A percentile compares a stretch with the other conserved stretches of the same genome.
These are phyloP conservation scores for Cubamyces sp. DNA, from an alignment of 768 basidiomycete genomes.

Conservation along the genomic window DNA sequence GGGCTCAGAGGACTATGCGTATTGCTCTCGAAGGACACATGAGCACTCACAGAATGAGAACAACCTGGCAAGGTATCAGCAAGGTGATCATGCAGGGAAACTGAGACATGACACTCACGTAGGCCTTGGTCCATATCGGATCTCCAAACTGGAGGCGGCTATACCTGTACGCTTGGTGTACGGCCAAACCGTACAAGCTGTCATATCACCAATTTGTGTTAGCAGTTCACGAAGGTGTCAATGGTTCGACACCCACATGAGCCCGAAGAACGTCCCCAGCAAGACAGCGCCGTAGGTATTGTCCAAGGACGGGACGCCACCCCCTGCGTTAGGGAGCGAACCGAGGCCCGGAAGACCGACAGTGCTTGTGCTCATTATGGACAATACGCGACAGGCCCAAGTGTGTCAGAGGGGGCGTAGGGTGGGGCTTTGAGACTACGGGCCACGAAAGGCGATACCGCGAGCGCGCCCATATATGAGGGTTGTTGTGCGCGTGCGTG, in stretches of 20 bases:
- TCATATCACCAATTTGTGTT: not conserved
- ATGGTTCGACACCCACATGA: not conserved
- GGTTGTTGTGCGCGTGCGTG: too few species aligned
- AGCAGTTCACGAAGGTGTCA: not conserved
- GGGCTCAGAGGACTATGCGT: not conserved
- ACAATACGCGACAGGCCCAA: too few species aligned
- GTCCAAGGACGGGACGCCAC: not conserved
- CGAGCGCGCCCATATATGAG: too few species aligned
- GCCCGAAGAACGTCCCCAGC: not conserved
- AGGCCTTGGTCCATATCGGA: not conserved
- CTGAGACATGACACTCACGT: not conserved
- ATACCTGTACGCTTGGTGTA: slow-evolving; percentile 11
- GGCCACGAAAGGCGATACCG: too few species aligned
- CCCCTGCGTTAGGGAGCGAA: not conserved
- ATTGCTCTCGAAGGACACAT: not conserved
- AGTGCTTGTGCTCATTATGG: too few species aligned
- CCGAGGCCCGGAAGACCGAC: not conserved
- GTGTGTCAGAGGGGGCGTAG: too few species aligned
- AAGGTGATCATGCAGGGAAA: not conserved
- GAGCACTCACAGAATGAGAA: not conserved
- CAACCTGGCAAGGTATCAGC: not conserved
- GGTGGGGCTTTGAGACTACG: too few species aligned
- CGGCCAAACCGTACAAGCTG: slow-evolving; percentile 6
- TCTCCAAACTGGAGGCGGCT: not conserved
- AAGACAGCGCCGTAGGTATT: not conserved